Percentiles rank a stretch among this genome's conserved stretches.
Evolutionary conservation across 176 grass and related monocot genomes (phyloP).

Genomic region (Otatea glauca): DNA sequence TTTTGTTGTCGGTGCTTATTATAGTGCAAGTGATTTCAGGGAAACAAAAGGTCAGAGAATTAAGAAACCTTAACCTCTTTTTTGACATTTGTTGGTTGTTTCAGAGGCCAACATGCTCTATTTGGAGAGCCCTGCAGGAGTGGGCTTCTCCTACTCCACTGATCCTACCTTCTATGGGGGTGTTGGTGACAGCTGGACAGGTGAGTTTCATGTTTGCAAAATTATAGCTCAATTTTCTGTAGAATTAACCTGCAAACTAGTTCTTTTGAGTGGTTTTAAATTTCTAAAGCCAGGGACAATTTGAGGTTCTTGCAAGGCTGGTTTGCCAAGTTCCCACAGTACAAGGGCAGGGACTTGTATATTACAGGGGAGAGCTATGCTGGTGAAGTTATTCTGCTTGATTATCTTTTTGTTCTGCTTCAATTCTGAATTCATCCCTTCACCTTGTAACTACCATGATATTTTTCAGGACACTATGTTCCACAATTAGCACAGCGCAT

Average conservation of each 20-base stretch:
- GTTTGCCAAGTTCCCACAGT: conserved; percentile 87
- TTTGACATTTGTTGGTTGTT: conserved; percentile 40
- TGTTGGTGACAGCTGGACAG: conserved; percentile 86
- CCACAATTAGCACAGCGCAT: conserved; percentile 83
- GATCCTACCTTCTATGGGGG: conserved; percentile 66
- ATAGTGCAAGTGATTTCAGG: not conserved
- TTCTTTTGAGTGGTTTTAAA: not conserved
- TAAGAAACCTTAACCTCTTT: conserved; percentile 7
- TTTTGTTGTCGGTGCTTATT: conserved; percentile 25
- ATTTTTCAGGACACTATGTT: conserved; percentile 71
- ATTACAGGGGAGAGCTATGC: conserved; percentile 97
- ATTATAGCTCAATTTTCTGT: not conserved
- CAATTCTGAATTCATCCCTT: not conserved
- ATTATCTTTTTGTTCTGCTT: not conserved
- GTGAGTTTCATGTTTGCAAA: conserved; percentile 33
- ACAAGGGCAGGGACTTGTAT: conserved; percentile 69
- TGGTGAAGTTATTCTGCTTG: conserved; percentile 48
- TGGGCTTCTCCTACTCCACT: conserved; percentile 83
- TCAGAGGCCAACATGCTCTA: conserved; percentile 93
- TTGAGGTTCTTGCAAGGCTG: conserved; percentile 81
- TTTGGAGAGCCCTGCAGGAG: conserved; percentile 87
- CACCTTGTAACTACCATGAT: not conserved
- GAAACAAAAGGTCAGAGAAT: not conserved
- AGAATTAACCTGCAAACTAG: not conserved
- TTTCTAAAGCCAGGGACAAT: conserved; percentile 80